Percentiles rank a stretch among this genome's conserved stretches.
Conservation (phyloP, 2,329 filamentous ascomycete genomes). For the Cadophora malorum region DNA sequence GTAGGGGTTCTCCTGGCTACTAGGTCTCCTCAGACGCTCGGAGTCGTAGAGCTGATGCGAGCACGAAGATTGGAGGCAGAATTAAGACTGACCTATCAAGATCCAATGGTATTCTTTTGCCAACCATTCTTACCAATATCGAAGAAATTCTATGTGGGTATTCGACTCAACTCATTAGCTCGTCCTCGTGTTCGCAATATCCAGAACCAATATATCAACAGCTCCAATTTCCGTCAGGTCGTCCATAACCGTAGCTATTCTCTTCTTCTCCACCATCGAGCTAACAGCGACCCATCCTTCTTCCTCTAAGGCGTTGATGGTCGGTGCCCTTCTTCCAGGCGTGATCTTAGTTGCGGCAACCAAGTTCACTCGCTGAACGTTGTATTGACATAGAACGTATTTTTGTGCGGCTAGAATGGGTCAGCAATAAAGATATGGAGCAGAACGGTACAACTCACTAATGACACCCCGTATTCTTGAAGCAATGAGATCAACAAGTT, state of each 20-base stretch:
- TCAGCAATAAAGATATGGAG: slow-evolving; percentile 27
- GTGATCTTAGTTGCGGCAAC: slow-evolving; percentile 76
- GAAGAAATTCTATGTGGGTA: slow-evolving; percentile 27
- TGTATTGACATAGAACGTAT: slow-evolving; percentile 96
- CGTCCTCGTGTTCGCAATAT: slow-evolving; percentile 45
- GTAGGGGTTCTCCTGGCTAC: background rate
- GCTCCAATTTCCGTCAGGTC: slow-evolving; percentile 44
- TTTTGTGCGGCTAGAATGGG: slow-evolving; percentile 72
- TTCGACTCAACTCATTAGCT: slow-evolving; percentile 25
- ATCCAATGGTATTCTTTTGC: background rate
- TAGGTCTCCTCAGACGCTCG: background rate
- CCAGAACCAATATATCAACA: slow-evolving; percentile 45
- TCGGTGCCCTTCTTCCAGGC: slow-evolving; percentile 91
- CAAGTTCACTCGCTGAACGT: slow-evolving; percentile 77
- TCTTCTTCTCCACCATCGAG: slow-evolving; percentile 45
- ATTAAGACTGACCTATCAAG: background rate
- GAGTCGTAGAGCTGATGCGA: background rate
- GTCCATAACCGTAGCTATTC: slow-evolving; percentile 46
- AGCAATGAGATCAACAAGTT: slow-evolving; percentile 82
- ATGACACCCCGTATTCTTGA: slow-evolving; percentile 92
- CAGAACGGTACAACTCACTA: slow-evolving; percentile 54
- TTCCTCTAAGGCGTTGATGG: slow-evolving; percentile 86
- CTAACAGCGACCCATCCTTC: slow-evolving; percentile 54
- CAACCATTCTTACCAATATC: background rate
- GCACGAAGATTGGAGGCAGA: background rate